Conservation (phyloP, 177 flowering plant species). For the Vitis hybrid region DNA sequence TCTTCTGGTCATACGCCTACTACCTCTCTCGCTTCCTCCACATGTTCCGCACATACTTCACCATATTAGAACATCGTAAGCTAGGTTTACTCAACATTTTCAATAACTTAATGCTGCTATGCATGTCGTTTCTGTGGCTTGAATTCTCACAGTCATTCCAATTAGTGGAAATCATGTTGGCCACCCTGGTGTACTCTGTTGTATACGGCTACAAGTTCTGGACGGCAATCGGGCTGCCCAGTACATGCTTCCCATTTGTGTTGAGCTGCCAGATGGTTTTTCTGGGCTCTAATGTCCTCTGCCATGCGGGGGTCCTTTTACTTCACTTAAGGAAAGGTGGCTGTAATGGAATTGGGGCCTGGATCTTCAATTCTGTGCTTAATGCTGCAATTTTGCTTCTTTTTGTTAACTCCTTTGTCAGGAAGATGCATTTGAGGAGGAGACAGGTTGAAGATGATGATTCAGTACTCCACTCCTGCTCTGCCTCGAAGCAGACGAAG, state of each 20-base stretch:
- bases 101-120: slow-evolving; percentile 35
- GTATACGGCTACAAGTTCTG: slow-evolving; percentile 57
- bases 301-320: slow-evolving; percentile 52
- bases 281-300: slow-evolving; percentile 36
- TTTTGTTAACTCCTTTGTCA: slow-evolving; percentile 16
- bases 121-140: slow-evolving; percentile 49
- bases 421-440: neutral
- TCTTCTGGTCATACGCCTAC: slow-evolving; percentile 93
- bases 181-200: slow-evolving; percentile 35
- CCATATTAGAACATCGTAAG: slow-evolving; percentile 48
- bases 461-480: too few species aligned
- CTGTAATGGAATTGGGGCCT: slow-evolving; percentile 48
- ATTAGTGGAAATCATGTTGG: slow-evolving; percentile 42
- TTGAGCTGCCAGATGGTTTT: slow-evolving; percentile 41
- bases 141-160: slow-evolving; percentile 66
- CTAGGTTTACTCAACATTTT: slow-evolving; percentile 38
- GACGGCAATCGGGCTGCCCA: slow-evolving; percentile 42
- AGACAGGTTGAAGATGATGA: too few species aligned
- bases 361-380: slow-evolving; percentile 31
- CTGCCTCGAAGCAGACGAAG: too few species aligned
- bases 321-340: slow-evolving; percentile 51
- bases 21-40: slow-evolving; percentile 84
- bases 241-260: slow-evolving; percentile 40
- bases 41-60: slow-evolving; percentile 54
- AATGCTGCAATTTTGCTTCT: slow-evolving; percentile 20